Conservation (phyloP, 2,329 filamentous ascomycete genomes). For the Dothistroma pini region DNA sequence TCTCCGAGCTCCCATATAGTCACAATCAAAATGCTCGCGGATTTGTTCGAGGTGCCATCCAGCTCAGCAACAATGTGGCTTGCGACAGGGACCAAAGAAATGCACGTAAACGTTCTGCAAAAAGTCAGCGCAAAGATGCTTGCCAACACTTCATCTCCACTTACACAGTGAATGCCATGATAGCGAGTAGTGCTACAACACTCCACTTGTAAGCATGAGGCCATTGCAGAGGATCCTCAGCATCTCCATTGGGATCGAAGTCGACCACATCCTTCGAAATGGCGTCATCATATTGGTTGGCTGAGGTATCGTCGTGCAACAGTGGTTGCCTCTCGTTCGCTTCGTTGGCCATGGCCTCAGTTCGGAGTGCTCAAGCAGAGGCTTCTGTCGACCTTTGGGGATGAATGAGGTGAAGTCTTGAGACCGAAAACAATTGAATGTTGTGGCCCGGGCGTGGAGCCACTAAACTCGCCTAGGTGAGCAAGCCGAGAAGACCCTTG, state of each 20-base stretch:
- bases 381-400: neutral
- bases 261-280: conserved; percentile 36
- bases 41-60: conserved; percentile 22
- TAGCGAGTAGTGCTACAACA: conserved; percentile 51
- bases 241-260: conserved; percentile 45
- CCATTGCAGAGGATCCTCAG: conserved; percentile 55
- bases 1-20: conserved; percentile 51
- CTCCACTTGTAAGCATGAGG: conserved; percentile 47
- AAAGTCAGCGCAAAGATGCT: conserved; percentile 2
- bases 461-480: conserved; percentile 5
- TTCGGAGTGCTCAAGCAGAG: neutral
- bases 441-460: neutral
- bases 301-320: conserved; percentile 5
- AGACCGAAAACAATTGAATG: conserved; percentile 1
- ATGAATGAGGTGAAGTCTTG: neutral
- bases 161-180: conserved; percentile 57
- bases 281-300: conserved; percentile 10
- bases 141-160: neutral
- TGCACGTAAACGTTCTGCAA: conserved; percentile 32
- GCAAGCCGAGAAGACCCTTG: neutral
- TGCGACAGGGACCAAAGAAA: conserved; percentile 31
- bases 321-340: conserved; percentile 19
- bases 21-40: conserved; percentile 39
- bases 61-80: conserved; percentile 28
- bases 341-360: neutral